A percentile compares a stretch with the other conserved stretches of the same genome.
These are phyloP conservation scores for Lichtheimia corymbifera DNA, from an alignment of 371 early-diverging fungal genomes.

Conservation along the genomic window DNA sequence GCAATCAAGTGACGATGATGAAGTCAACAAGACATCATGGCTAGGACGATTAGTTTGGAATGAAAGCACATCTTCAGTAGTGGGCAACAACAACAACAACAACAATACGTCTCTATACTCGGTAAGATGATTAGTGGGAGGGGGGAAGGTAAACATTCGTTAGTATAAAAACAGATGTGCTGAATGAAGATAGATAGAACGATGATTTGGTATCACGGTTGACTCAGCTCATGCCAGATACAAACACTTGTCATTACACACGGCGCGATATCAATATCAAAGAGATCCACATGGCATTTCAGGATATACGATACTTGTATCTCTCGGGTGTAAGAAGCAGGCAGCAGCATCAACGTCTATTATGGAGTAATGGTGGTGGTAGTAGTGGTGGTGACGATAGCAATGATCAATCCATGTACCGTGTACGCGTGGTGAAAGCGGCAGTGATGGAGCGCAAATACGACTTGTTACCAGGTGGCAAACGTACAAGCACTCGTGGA, in stretches of 20 bases:
- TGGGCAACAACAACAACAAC: no score
- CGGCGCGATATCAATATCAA: constrained; percentile 25
- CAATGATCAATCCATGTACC: constrained; percentile 27
- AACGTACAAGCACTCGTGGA: constrained; percentile 64
- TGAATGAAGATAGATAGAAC: background rate
- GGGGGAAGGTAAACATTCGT: no score
- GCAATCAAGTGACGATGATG: constrained; percentile 18
- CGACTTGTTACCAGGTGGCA: constrained; percentile 67
- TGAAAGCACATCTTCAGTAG: background rate
- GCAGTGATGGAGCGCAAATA: constrained; percentile 73
- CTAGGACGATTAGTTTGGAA: background rate
- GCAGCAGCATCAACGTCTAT: no score
- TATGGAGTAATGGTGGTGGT: no score
- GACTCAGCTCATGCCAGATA: constrained; percentile 43
- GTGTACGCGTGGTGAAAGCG: constrained; percentile 68
- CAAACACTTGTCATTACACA: constrained; percentile 38
- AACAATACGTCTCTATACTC: no score
- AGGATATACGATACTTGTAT: constrained; percentile 35
- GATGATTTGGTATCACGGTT: constrained; percentile 33
- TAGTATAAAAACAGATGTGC: no score
- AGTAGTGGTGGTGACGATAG: no score
- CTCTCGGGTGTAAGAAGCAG: constrained; percentile 45
- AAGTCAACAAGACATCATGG: background rate
- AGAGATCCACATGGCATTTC: constrained; percentile 40
- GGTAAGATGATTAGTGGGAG: no score